Percentiles rank a stretch among this genome's conserved stretches.
Evolutionary conservation across 805 yeast species (phyloP).

Genomic region (Candida methanosorbosa): DNA sequence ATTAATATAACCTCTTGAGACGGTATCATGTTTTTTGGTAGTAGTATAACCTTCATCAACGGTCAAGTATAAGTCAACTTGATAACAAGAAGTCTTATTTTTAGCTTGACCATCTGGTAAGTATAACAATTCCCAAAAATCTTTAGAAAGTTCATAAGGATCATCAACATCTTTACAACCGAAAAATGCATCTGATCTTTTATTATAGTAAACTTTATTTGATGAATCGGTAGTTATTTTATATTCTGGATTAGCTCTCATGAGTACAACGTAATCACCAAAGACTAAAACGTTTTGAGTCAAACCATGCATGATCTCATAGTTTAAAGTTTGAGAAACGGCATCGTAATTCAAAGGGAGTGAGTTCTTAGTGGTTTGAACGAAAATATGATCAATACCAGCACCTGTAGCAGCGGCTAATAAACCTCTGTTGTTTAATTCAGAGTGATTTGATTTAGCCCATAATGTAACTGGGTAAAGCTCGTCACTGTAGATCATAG

Average conservation of each 20-base stretch:
- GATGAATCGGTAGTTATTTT: too few species aligned
- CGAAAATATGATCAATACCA: conserved; percentile 29
- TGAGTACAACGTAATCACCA: background rate
- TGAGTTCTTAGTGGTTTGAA: conserved; percentile 12
- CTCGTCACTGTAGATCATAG: background rate
- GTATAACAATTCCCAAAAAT: conserved; percentile 13
- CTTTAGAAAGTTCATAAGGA: conserved; percentile 25
- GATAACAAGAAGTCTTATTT: background rate
- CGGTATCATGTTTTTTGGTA: too few species aligned
- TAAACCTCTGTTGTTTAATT: conserved; percentile 18
- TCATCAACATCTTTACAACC: conserved; percentile 29
- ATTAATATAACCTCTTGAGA: too few species aligned
- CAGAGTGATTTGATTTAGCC: conserved; percentile 12
- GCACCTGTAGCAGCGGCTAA: conserved; percentile 33
- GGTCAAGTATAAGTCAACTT: background rate
- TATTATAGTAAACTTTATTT: too few species aligned
- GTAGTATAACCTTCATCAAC: background rate
- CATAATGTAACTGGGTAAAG: conserved; percentile 7
- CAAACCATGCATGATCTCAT: background rate
- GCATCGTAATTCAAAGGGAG: conserved; percentile 6
- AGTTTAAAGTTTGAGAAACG: background rate
- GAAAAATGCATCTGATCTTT: too few species aligned
- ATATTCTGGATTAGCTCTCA: too few species aligned
- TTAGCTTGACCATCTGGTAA: background rate
- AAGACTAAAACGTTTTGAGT: background rate